Evolutionary conservation across 352 stramenopile genomes (phyloP).

Genomic region (Pythium grandisporangium): DNA sequence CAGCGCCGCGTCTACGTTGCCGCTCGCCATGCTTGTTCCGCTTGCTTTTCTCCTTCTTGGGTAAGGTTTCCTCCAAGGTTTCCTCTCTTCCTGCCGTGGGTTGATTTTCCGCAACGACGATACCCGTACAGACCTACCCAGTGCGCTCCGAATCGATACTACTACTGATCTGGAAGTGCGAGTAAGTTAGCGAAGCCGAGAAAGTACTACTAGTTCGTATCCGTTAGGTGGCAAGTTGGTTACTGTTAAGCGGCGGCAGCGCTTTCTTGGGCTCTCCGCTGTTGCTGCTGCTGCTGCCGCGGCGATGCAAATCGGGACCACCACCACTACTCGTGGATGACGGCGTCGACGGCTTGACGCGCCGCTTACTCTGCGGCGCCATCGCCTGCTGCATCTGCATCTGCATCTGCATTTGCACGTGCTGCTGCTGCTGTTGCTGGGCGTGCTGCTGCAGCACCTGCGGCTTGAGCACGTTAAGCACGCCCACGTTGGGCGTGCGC

Average conservation of each 20-base stretch:
- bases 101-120: no score
- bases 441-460: no score
- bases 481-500: conserved; percentile 72
- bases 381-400: conserved; percentile 6
- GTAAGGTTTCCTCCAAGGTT: conserved; percentile 3
- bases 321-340: conserved; percentile 2
- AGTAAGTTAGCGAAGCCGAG: no score
- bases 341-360: conserved; percentile 18
- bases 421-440: no score
- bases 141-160: no score
- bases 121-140: no score
- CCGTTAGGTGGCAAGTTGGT: no score
- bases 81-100: no score
- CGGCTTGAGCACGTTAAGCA: conserved; percentile 84
- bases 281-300: conserved; percentile 29
- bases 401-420: conserved; percentile 34
- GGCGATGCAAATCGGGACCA: conserved; percentile 24
- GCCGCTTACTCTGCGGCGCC: conserved; percentile 22
- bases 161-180: no score
- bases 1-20: conserved; percentile 26
- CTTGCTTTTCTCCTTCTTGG: conserved; percentile 9
- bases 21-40: conserved; percentile 7
- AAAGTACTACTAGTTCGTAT: no score
- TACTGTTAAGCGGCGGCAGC: conserved; percentile 41
- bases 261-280: conserved; percentile 21